Conservation (phyloP, 768 basidiomycete species). For the Filobasidium floriforme region DNA sequence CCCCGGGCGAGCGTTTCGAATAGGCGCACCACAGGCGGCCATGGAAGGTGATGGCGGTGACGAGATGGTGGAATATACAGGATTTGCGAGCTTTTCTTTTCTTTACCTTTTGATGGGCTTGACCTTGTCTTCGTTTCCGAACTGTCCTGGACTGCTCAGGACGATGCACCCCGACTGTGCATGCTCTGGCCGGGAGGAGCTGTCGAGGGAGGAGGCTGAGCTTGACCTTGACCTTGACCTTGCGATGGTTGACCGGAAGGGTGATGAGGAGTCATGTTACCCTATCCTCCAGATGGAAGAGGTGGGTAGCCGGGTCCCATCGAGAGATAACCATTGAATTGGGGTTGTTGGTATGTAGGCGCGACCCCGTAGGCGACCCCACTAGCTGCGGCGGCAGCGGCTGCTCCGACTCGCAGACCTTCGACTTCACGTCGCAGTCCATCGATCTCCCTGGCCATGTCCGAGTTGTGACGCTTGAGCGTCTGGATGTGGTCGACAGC, state of each 20-base stretch:
- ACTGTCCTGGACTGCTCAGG: neutral
- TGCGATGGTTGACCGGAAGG: neutral
- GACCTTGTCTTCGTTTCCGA: too few relatives aligned
- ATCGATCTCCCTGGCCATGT: slow-evolving; percentile 71
- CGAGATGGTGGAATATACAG: too few relatives aligned
- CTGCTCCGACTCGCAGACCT: slow-evolving; percentile 29
- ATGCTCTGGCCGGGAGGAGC: neutral
- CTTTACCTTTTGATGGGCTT: too few relatives aligned
- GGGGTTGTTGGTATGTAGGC: slow-evolving; percentile 14
- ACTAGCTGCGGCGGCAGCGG: slow-evolving; percentile 17
- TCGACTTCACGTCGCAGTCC: slow-evolving; percentile 69
- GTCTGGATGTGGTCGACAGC: slow-evolving; percentile 82
- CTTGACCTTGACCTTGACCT: neutral
- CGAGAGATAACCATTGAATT: slow-evolving; percentile 8
- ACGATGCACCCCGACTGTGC: neutral
- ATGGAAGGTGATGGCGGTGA: too few relatives aligned
- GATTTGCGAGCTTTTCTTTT: too few relatives aligned
- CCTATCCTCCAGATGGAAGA: neutral
- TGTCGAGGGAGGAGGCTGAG: neutral
- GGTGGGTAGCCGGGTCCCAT: neutral
- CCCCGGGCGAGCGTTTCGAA: too few relatives aligned
- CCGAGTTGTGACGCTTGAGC: slow-evolving; percentile 67
- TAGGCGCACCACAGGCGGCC: too few relatives aligned
- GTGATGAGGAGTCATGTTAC: neutral
- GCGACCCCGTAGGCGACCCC: slow-evolving; percentile 19